Percentiles rank a stretch among this genome's conserved stretches.
These are phyloP conservation scores for Alloteropsis semialata DNA, from an alignment of 176 grass and related monocot genomes.

Conservation along the genomic window DNA sequence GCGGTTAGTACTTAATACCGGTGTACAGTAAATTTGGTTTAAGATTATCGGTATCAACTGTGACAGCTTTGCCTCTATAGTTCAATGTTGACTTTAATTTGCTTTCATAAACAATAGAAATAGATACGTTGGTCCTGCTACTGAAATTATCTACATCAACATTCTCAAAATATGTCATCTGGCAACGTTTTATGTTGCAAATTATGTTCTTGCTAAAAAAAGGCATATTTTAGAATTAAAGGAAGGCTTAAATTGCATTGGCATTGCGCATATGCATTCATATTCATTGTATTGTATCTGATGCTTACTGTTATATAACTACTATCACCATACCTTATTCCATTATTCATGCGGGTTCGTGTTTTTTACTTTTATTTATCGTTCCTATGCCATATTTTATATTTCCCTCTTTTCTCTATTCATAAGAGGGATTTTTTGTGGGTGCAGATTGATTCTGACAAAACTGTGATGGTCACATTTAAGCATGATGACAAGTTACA, in stretches of 20 bases:
- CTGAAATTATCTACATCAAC: not conserved
- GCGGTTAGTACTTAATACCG: conserved; percentile 40
- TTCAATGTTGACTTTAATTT: not conserved
- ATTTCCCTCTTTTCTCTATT: not conserved
- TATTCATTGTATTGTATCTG: no score
- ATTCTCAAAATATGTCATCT: not conserved
- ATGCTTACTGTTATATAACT: no score
- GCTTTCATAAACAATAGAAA: not conserved
- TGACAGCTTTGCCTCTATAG: not conserved
- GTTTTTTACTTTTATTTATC: not conserved
- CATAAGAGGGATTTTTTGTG: conserved; percentile 17
- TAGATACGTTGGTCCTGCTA: not conserved
- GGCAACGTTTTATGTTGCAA: not conserved
- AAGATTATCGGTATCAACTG: not conserved
- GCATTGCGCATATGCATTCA: no score
- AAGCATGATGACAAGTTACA: conserved; percentile 94
- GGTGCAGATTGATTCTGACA: conserved; percentile 81
- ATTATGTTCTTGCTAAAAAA: not conserved
- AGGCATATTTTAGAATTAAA: not conserved
- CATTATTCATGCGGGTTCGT: not conserved
- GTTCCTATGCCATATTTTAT: not conserved
- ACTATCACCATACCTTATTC: not conserved
- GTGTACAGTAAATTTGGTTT: not conserved
- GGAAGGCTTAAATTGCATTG: not conserved
- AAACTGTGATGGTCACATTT: conserved; percentile 95